Conservation (phyloP, 2,329 filamentous ascomycete species). For the Calonectria pseudoreteaudii region DNA sequence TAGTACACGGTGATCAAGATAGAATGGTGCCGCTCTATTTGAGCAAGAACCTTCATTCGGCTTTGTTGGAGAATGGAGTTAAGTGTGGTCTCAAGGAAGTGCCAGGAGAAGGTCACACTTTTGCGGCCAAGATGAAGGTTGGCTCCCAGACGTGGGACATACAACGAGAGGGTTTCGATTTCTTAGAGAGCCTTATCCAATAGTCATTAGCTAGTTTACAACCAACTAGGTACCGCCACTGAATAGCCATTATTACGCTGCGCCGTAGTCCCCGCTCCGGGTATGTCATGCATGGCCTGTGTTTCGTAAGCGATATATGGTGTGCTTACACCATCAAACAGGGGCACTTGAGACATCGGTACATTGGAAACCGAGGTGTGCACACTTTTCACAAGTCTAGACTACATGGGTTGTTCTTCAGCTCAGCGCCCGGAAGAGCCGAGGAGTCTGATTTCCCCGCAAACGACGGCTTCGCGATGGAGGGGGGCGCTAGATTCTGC, state of each 20-base stretch:
- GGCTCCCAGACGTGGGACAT: slow-evolving; percentile 49
- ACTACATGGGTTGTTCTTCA: not conserved
- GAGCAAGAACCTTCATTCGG: slow-evolving; percentile 46
- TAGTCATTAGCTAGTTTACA: not conserved
- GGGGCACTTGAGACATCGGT: not conserved
- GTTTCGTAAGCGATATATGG: not conserved
- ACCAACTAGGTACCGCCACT: not conserved
- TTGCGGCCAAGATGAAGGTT: slow-evolving; percentile 55
- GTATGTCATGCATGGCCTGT: not conserved
- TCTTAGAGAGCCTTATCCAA: slow-evolving; percentile 47
- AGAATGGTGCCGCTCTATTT: slow-evolving; percentile 52
- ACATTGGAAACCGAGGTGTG: slow-evolving; percentile 5
- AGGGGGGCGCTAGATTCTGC: not conserved
- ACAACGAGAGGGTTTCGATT: slow-evolving; percentile 55
- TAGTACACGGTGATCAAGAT: slow-evolving; percentile 55
- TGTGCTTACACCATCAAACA: too few relatives aligned
- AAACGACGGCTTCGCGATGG: not conserved
- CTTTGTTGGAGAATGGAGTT: slow-evolving; percentile 45
- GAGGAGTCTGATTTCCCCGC: not conserved
- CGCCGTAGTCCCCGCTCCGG: not conserved
- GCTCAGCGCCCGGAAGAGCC: not conserved
- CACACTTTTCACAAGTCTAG: not conserved
- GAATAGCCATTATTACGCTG: not conserved
- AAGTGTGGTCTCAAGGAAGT: slow-evolving; percentile 51
- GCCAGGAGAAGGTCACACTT: slow-evolving; percentile 56